Evolutionary conservation across 805 yeast species (phyloP), one percentile per base, ranked within the genome.

Genomic region (Ogataea pini): DNA sequence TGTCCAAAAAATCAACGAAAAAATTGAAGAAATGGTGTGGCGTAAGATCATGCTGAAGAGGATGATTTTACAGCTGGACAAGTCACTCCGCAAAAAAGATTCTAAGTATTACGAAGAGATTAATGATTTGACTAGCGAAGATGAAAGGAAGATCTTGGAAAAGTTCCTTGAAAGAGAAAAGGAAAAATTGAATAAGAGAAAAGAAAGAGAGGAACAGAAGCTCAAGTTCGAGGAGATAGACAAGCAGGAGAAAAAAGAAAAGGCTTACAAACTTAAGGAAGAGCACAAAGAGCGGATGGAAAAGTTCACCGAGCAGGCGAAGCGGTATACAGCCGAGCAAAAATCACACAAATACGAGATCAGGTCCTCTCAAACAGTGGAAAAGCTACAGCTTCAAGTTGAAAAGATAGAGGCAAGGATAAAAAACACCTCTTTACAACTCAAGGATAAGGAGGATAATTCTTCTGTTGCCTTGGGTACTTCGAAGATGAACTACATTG

Each of bases 401-500:
- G 88, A 82, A 47, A 83, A 81, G 54, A 64, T 88, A 7, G 92
- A 87, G 43, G 79, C 78, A 49, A 76, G 97, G 56, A 85, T 89
- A 37, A 64, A 74, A 43, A 85, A 80, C 50, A 83, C 88, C 1
- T 71, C 79, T 8, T 72, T 89, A 51, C 96, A 87, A 64, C 75
- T 89, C 64, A 85, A 89, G 66, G 97, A 91, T 64, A 90, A 88
- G 67, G 96, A 92, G 64, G 97, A 90, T 63, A 91, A 91, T 64
- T 88, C 96, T 0, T 88, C 88, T 56, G 97, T 92, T 22, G 91
- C 97, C 0, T 72, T 92, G 56, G 90, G 96, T 40, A 92, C 98
- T 0, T 88, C 96, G 20, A 92, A 92, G 72, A 82, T 88, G 76
- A 92, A 92, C 68, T 92, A 92, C 73, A 92, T 92, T 51, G 98